A percentile compares a stretch with the other conserved stretches of the same genome.
Evolutionary conservation across 2,329 filamentous ascomycete species (phyloP).

Genomic region (Neocucurbitaria cava): DNA sequence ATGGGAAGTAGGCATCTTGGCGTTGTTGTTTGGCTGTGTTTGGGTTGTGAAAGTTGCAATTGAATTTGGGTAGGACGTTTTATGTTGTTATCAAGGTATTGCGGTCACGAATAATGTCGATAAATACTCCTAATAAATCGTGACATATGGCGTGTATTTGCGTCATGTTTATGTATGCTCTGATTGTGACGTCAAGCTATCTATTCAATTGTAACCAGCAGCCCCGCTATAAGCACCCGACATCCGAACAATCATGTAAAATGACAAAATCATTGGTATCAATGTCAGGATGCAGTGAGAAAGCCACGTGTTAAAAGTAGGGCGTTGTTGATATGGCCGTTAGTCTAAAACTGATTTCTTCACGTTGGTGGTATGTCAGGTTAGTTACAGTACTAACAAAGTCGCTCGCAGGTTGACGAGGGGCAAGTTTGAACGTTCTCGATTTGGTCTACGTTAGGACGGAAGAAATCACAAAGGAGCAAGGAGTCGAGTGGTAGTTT

Average conservation of each 20-base stretch:
- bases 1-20: constrained; percentile 14
- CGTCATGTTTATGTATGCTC: constrained; percentile 14
- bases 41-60: neutral
- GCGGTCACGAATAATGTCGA: neutral
- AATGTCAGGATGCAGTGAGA: neutral
- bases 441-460: no score
- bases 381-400: no score
- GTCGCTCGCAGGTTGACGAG: no score
- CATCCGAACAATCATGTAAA: constrained; percentile 1
- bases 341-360: no score
- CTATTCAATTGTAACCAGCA: constrained; percentile 2
- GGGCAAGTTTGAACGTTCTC: no score
- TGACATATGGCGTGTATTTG: constrained; percentile 15
- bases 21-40: neutral
- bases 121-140: constrained; percentile 6
- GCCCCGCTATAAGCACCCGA: neutral
- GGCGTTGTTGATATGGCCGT: neutral
- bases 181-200: constrained; percentile 21
- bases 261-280: neutral
- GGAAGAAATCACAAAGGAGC: neutral
- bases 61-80: neutral
- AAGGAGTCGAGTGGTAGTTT: neutral
- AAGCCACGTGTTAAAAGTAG: neutral
- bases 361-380: no score
- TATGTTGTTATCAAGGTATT: neutral